Evolutionary conservation across 208 protist species (phyloP), one percentile per base, ranked within the genome.

Genomic region (Herpetomonas muscarum): DNA sequence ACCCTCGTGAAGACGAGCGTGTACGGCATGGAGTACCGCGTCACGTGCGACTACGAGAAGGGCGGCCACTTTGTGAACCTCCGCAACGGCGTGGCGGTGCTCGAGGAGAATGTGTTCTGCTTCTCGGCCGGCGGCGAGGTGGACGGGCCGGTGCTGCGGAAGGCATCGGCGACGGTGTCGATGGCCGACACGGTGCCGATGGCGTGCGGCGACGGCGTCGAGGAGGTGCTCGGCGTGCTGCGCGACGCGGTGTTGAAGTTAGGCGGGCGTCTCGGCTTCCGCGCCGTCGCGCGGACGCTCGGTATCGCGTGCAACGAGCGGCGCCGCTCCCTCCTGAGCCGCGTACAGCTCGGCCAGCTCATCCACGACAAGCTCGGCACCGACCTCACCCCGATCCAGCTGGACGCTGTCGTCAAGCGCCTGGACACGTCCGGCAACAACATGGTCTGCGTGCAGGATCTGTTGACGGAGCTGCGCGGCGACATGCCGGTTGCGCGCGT

Each of bases 381-480:
- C 37, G 22, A 47, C 3, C 61, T 93, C 32, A 61, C 53, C 1
- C 72, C 83, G 0, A 21, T 85, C 1, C 85, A 96, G 62, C 51
- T 79, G 19, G 87, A 96, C 48, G 85, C 79, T 4, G 49, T 93
- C 52, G 75, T 94, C 55, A 90, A 81, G 53, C 51, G 56, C 47
- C 87, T 92, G 56, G 90, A 96, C 59, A 42, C 32, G 12, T 55
- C 55, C 6, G 87, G 88, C 39, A 70, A 92, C 62, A 87, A 83
- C 55, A 30, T 83, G 19, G 56, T 96, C 45, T 76, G 78, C 32
- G 76, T 81, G 25, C 84, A 90, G 51, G 87, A 94, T 25, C 56
- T 96, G 47, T 53, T 94, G 57, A 60, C 68, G 3, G 86, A 82
- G 66, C 62, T 96, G 51, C 85, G 87, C 17, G 83, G 83, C 31